Conservation (phyloP, 1,284 basidiomycete species). For the Leccinum pachyderme region DNA sequence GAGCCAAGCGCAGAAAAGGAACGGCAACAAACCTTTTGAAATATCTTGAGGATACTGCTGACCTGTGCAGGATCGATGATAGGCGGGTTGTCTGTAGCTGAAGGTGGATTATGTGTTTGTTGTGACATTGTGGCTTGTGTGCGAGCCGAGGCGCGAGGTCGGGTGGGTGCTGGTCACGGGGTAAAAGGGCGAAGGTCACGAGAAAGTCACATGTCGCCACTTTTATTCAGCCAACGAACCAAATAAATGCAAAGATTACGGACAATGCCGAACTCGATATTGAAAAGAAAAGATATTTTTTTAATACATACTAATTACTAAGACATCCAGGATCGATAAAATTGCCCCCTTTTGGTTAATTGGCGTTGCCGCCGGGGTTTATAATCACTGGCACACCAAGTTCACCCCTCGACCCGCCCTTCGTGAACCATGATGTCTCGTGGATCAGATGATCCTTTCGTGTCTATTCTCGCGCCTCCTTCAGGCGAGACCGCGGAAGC, state of each 20-base stretch:
- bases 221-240: slow-evolving; percentile 29
- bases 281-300: too few relatives aligned
- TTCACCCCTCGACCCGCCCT: background rate
- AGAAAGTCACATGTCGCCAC: slow-evolving; percentile 35
- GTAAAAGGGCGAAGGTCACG: slow-evolving; percentile 32
- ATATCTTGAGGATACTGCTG: slow-evolving; percentile 27
- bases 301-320: too few relatives aligned
- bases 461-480: slow-evolving; percentile 55
- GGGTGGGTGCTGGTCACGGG: slow-evolving; percentile 34
- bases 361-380: slow-evolving; percentile 4
- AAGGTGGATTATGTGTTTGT: slow-evolving; percentile 10
- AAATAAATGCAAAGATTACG: slow-evolving; percentile 29
- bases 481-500: slow-evolving; percentile 54
- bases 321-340: background rate
- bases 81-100: slow-evolving; percentile 8
- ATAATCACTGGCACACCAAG: background rate
- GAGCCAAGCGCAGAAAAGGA: background rate
- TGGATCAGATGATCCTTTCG: slow-evolving; percentile 53
- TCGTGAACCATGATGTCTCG: slow-evolving; percentile 12
- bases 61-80: slow-evolving; percentile 30
- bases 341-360: background rate
- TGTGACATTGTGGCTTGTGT: slow-evolving; percentile 15
- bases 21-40: slow-evolving; percentile 25
- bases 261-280: background rate
- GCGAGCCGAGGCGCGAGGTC: slow-evolving; percentile 6